A percentile compares a stretch with the other conserved stretches of the same genome.
phyloP scores from a whole-genome alignment of 352 stramenopile genomes.

The Labyrinthula sp. region DNA sequence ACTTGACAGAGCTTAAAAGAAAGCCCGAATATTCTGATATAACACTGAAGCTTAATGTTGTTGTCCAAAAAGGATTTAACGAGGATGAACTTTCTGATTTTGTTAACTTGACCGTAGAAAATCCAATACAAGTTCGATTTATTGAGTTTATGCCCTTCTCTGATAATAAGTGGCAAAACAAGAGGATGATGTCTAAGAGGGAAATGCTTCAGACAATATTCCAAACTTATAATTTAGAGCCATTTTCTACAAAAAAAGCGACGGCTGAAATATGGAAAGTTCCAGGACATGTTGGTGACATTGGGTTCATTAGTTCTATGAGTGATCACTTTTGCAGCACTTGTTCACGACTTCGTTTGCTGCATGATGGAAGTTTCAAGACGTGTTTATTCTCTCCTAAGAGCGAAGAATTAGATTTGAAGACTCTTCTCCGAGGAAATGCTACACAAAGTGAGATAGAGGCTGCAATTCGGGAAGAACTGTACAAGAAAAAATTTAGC shows the following conservation, averaged over 20 bases:
- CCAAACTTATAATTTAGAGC: conserved; percentile 39
- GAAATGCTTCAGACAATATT: conserved; percentile 56
- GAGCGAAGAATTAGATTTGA: too few species aligned
- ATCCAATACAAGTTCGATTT: conserved; percentile 75
- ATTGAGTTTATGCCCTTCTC: conserved; percentile 99
- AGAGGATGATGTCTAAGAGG: conserved; percentile 68
- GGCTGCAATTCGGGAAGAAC: too few species aligned
- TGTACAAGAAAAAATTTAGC: too few species aligned
- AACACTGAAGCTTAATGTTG: conserved; percentile 88
- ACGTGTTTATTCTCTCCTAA: conserved; percentile 86
- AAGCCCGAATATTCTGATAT: too few species aligned
- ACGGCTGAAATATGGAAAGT: conserved; percentile 78
- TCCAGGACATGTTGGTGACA: conserved; percentile 43
- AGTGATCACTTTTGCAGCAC: conserved; percentile 85
- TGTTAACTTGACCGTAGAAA: conserved; percentile 59
- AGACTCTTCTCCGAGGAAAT: too few species aligned
- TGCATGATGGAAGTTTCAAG: conserved; percentile 74
- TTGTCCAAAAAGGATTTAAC: conserved; percentile 86
- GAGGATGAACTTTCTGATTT: conserved; percentile 77
- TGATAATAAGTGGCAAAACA: conserved; percentile 77
- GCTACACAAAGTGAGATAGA: too few species aligned
- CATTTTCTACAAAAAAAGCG: conserved; percentile 51
- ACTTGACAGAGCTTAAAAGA: conserved; percentile 1
- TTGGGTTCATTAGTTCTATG: conserved; percentile 94
- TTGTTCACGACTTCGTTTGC: conserved; percentile 87